Base-by-base conservation (phyloP, 2,329 filamentous ascomycete species). In the Ascochyta clinopodiicola region DNA sequence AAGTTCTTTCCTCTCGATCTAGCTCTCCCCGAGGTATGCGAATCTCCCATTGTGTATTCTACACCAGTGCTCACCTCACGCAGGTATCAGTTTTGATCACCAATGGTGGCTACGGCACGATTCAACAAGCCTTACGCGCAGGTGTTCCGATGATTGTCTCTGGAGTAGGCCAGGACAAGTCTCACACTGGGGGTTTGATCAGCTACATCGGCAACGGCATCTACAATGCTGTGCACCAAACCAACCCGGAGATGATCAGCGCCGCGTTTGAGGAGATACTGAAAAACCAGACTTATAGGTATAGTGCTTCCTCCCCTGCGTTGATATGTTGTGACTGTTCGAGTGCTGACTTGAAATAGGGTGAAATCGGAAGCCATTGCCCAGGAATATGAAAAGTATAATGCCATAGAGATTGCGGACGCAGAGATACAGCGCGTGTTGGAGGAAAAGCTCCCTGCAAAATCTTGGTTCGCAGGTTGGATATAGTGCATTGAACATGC, bases 1-100 rank as follows among this genome's bases (percentile, higher is more conserved):
- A 79, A 82, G 62, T 82, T 80, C 60, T 64, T 83, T 6, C 73
- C 80, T 2, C 82, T 82, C 56, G 79, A 84, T 52, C 67, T 73
- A 0, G 53, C 81, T 1, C 69, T 84, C 1, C 40, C 75, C 73
- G 24, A 51, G 6, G 44, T 48, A 29, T 17, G 38, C 51, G 29
- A 48, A 29, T 25, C 39, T 35, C 47, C 34, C 5, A 7, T 49
- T 15, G 22, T 4, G 15, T 27, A 10, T 31, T 15, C 6, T 7
- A 43, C 5, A 4, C 15, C 21, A 34, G n/a, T 44, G 25, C 44
- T 54, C 22, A 45, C 22, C 5, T 1, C 2, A 15, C 29, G 8
- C 57, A 80, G 48, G 61, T 61, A 4, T 57, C 64, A 24, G 73
- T 80, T 1, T 78, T 82, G 15, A 71, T 83, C 21, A 75, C 75